Conservation (phyloP, 2,329 filamentous ascomycete genomes). For the Hypoxylon rubiginosum region DNA sequence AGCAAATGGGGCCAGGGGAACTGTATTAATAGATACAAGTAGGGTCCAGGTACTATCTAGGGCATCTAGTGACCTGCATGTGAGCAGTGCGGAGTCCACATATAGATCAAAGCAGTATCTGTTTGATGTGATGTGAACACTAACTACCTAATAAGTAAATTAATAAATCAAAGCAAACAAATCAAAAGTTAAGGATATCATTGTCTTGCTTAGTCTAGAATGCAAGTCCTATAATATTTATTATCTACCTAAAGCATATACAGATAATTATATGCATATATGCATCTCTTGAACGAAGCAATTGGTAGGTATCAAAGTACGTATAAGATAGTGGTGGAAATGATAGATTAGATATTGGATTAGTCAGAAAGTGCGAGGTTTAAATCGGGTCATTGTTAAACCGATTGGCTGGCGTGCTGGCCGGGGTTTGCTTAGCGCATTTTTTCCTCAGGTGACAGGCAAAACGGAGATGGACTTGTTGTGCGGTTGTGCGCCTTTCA, state of each 20-base stretch:
- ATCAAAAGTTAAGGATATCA: background rate
- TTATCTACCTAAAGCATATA: background rate
- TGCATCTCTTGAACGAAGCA: background rate
- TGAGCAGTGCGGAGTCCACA: background rate
- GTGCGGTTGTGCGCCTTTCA: constrained; percentile 53
- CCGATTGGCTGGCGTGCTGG: constrained; percentile 38
- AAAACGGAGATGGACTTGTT: constrained; percentile 49
- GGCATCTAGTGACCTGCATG: background rate
- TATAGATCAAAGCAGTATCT: background rate
- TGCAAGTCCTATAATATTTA: background rate
- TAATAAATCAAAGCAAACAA: background rate
- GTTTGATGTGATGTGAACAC: background rate
- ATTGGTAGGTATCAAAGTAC: background rate
- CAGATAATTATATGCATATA: background rate
- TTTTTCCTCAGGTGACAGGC: constrained; percentile 52
- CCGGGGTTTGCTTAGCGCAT: constrained; percentile 36
- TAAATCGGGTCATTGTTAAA: constrained; percentile 26
- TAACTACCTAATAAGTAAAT: background rate
- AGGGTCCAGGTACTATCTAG: background rate
- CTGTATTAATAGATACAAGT: background rate
- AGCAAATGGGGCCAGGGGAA: background rate
- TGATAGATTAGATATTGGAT: background rate
- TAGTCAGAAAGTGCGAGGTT: constrained; percentile 15
- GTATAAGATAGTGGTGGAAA: background rate
- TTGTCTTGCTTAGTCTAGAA: background rate